Percentiles rank a stretch among this genome's conserved stretches.
Evolutionary conservation across 2,329 filamentous ascomycete species (phyloP).

Genomic region (Sclerotinia nivalis): DNA sequence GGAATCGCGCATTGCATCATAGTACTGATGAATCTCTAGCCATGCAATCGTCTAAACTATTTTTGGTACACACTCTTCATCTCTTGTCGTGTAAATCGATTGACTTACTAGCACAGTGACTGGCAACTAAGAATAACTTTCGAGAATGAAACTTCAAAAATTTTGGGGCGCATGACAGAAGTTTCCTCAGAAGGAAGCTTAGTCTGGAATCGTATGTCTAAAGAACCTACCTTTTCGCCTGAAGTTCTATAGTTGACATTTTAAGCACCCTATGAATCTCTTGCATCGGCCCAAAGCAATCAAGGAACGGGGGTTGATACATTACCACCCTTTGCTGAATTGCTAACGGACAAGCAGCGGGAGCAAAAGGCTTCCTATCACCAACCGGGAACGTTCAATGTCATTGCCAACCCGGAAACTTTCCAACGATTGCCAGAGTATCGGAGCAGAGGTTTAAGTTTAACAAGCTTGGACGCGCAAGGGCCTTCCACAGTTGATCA

Average conservation of each 20-base stretch:
- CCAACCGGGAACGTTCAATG: slow-evolving; percentile 55
- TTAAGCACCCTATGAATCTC: slow-evolving; percentile 11
- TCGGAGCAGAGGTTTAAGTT: slow-evolving; percentile 35
- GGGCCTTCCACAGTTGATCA: neutral
- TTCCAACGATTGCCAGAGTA: slow-evolving; percentile 56
- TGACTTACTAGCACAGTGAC: slow-evolving; percentile 44
- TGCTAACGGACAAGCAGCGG: slow-evolving; percentile 58
- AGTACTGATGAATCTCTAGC: slow-evolving; percentile 7
- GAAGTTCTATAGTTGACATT: neutral
- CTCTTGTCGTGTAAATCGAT: neutral
- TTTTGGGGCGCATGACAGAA: slow-evolving; percentile 53
- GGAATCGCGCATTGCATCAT: neutral
- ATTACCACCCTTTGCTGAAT: slow-evolving; percentile 54
- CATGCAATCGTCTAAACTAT: neutral
- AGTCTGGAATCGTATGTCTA: slow-evolving; percentile 56
- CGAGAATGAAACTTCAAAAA: slow-evolving; percentile 53
- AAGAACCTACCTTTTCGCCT: neutral
- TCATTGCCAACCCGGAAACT: slow-evolving; percentile 55
- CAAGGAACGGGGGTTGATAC: slow-evolving; percentile 43
- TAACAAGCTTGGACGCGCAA: neutral
- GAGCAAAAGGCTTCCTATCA: slow-evolving; percentile 55
- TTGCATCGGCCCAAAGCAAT: neutral
- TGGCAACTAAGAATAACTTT: slow-evolving; percentile 58
- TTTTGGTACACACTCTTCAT: neutral
- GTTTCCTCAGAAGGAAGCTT: slow-evolving; percentile 52